Percentiles rank a stretch among this genome's conserved stretches.
phyloP scores from a whole-genome alignment of 1,284 basidiomycete genomes.

The Bondarzewia mesenterica region DNA sequence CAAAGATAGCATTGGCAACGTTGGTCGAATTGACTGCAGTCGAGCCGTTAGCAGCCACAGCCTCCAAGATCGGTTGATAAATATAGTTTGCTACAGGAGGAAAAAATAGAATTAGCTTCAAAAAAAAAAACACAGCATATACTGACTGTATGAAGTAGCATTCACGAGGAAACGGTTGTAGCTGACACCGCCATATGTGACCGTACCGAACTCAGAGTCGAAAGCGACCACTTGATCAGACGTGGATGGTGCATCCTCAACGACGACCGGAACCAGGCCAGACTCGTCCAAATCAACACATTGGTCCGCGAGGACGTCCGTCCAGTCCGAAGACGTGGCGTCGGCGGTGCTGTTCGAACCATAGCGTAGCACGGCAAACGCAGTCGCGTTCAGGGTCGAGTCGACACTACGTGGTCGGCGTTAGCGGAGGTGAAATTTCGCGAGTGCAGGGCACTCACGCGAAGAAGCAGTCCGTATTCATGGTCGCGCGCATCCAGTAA shows the following conservation, averaged over 20 bases:
- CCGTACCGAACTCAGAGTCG: not conserved
- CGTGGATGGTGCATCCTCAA: not conserved
- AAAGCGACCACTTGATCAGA: not conserved
- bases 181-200: not conserved
- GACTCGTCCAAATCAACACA: not conserved
- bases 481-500: not conserved
- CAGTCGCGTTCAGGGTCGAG: not conserved
- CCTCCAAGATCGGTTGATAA: not conserved
- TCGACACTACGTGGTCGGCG: not conserved
- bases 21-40: not conserved
- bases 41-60: not conserved
- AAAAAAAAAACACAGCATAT: no score
- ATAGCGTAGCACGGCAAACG: not conserved
- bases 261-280: not conserved
- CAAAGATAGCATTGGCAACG: not conserved
- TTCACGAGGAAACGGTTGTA: not conserved
- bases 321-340: not conserved
- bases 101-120: not conserved
- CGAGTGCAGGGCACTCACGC: no score
- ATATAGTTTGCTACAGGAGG: not conserved
- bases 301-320: not conserved
- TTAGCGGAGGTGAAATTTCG: no score
- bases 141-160: not conserved
- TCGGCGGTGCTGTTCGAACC: not conserved
- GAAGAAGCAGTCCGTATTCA: not conserved